Base-by-base conservation (phyloP, 148 eudicot species). In the Dysphania ambrosioides region DNA sequence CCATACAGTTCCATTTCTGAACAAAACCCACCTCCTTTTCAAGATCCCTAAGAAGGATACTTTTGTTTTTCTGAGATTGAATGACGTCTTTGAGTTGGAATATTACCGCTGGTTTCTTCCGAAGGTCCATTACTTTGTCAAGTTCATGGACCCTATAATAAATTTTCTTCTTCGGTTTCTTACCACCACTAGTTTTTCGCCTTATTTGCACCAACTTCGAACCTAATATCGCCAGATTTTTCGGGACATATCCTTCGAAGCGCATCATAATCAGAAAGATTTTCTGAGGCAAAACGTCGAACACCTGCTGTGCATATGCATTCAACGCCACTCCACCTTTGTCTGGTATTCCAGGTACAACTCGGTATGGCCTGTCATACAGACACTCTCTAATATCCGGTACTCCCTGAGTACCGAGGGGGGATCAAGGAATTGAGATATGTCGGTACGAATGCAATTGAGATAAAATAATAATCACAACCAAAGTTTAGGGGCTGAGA, bases 1-100 rank as follows among this genome's bases (percentile, higher is more conserved):
- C 88, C 89, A 94, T 94, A 73, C 79, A 86, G 68, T 90, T 90
- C 98, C 98, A 94, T 79, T 94, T 94, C 44, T 90, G 90, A 40
- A 94, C 88, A 71, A 91, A 87, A 31, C 98, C 98, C 66, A 93
- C 98, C 82, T 89, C 91, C 82, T 94, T 93, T 75, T 94, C 98
- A 68, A 94, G 97, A 81, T 94, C 96, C 74, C 96, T 85, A 21
- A 90, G 84, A 24, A 82, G 87, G 30, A 94, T 77, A 49, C 84
- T 88, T 36, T 88, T 87, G 42, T 32, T 80, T 79, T 85, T 91
- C 77, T 88, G 90, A 36, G 97, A 84, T 74, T 87, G 86, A 47
- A 94, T 88, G 11, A 91, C 83, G 79, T 89, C 83, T 66, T 88
- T 91, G 41, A 94, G 88, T 47, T 82, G 83, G 12, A 93, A 78